Conservation (phyloP, 331 rosid species). For the Malus hybrid region DNA sequence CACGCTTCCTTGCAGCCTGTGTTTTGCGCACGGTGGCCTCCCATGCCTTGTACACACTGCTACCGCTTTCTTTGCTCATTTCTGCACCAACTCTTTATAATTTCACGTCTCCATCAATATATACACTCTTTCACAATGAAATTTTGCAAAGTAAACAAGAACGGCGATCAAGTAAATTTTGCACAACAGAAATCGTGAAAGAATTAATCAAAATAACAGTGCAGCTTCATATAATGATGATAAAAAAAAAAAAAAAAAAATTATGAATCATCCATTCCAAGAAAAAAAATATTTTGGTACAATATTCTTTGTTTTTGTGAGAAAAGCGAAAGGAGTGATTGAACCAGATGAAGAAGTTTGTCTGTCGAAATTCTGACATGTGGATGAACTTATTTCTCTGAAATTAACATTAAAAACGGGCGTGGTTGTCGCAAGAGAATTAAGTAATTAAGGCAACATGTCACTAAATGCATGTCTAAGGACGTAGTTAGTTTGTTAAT, state of each 20-base stretch:
- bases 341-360: constrained; percentile 19
- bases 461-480: neutral
- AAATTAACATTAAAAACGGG: neutral
- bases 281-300: neutral
- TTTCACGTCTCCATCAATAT: constrained; percentile 5
- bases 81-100: neutral
- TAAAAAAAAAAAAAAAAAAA: neutral
- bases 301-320: constrained; percentile 9
- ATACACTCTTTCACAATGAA: neutral
- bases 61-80: constrained; percentile 64
- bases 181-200: constrained; percentile 4
- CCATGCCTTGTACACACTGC: constrained; percentile 76
- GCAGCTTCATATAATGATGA: constrained; percentile 1
- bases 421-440: constrained; percentile 1
- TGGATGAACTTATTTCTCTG: neutral
- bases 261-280: neutral
- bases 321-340: constrained; percentile 12
- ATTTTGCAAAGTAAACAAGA: neutral
- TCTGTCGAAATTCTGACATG: constrained; percentile 11
- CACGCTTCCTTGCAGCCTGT: constrained; percentile 72
- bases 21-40: constrained; percentile 77
- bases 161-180: neutral
- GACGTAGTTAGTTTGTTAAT: neutral
- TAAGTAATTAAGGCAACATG: neutral
- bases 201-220: constrained; percentile 1